Base-by-base conservation (phyloP, 2,329 filamentous ascomycete genomes). In the Chlorencoelia australis region DNA sequence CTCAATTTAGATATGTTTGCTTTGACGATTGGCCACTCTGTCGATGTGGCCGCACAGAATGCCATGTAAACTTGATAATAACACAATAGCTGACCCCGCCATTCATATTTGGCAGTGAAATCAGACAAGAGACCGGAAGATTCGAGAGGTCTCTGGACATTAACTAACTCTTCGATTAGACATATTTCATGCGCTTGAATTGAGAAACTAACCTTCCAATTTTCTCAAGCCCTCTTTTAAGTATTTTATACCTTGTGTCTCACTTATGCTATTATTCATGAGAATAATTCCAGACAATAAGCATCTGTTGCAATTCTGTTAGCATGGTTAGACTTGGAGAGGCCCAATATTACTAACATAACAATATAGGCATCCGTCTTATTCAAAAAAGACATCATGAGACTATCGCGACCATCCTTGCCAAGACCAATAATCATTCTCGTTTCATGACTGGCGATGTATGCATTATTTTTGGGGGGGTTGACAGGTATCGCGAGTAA, bases 311-410 rank as follows among this genome's bases (percentile, higher is more conserved):
- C 17, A 13, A 17, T 13, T 18, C 15, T 40, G n/a, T n/a, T n/a
- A n/a, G n/a, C n/a, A n/a, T n/a, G n/a, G n/a, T n/a, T 10, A 30
- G 4, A 37, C n/a, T 27, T 26, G 13, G 27, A 43, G 10, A 47
- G 28, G 11, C 15, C 20, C 17, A 17, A 19, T 15, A 7, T 7
- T 21, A 51, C 53, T 33, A 22, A 56, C 54, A 41, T 49, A 25
- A 56, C 48, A 11, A 41, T 40, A 41, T 50, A 71, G 10, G 73
- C 61, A 47, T 79, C 74, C 24, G 71, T 62, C 47, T 74, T 75
- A 39, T 66, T 73, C 58, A 79, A 66, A 32, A 77, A 73, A 4
- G 70, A 69, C 58, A 80, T 61, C 26, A 72, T 70, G 8, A 80
- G 56, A 41, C 68, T 75, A 42, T 79, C 75, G 26, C 59, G 59